These are phyloP conservation scores for Phyllosticta paracitricarpa DNA, from an alignment of 2,329 filamentous ascomycete species.

Conservation along the genomic window DNA sequence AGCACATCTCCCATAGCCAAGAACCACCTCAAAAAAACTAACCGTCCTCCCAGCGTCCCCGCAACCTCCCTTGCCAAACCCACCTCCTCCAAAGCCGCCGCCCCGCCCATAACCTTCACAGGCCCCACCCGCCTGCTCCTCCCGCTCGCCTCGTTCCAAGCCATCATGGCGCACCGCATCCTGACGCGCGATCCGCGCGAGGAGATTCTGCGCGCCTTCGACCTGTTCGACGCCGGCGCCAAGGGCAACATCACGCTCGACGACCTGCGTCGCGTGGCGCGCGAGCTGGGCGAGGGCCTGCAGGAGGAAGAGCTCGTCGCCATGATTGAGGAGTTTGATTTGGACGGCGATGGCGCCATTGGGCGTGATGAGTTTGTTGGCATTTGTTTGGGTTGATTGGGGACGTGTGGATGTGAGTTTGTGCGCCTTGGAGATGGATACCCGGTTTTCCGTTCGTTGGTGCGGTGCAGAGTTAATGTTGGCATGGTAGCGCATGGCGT, in stretches of 20 bases:
- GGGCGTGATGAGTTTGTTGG: conserved; percentile 54
- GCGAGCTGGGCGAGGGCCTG: conserved; percentile 84
- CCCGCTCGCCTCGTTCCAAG: conserved; percentile 61
- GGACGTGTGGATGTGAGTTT: background rate
- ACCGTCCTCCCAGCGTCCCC: conserved; percentile 22
- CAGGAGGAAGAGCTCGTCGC: conserved; percentile 86
- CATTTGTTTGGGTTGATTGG: conserved; percentile 45
- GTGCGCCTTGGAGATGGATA: background rate
- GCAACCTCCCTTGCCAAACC: conserved; percentile 16
- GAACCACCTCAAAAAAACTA: no score
- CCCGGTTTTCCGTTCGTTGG: background rate
- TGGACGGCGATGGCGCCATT: conserved; percentile 78
- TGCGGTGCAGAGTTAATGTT: background rate
- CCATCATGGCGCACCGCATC: conserved; percentile 68
- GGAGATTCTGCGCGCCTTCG: conserved; percentile 84
- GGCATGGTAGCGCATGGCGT: background rate
- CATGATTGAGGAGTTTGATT: conserved; percentile 98
- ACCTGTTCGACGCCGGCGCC: conserved; percentile 83
- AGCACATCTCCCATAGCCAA: no score
- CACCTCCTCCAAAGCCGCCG: background rate
- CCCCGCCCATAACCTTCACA: conserved; percentile 18
- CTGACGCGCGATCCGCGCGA: conserved; percentile 75
- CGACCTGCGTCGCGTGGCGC: conserved; percentile 76
- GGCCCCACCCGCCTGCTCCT: conserved; percentile 56
- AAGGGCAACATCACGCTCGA: conserved; percentile 86